A percentile compares a stretch with the other conserved stretches of the same genome.
Conservation (phyloP, 805 yeast species). For the Lipomyces sp. region DNA sequence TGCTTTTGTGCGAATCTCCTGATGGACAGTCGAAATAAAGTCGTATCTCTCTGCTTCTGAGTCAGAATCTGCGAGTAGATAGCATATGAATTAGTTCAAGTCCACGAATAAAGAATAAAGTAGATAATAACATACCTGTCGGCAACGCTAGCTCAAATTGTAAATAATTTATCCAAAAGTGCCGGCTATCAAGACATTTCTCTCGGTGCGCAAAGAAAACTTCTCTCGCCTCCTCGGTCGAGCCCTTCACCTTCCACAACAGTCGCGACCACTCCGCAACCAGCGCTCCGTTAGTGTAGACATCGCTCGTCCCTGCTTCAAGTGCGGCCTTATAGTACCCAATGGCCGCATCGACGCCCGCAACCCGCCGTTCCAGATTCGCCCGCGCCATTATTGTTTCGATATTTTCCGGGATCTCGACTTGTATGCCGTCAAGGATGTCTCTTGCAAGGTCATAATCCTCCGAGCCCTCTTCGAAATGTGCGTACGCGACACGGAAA, state of each 20-base stretch:
- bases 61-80: slow-evolving; percentile 10
- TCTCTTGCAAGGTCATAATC: slow-evolving; percentile 32
- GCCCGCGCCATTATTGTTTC: slow-evolving; percentile 34
- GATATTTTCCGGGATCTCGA: slow-evolving; percentile 33
- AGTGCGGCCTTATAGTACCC: slow-evolving; percentile 17
- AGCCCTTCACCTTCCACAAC: slow-evolving; percentile 28
- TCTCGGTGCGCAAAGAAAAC: slow-evolving; percentile 29
- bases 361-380: slow-evolving; percentile 31
- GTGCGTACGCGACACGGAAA: slow-evolving; percentile 36
- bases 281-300: slow-evolving; percentile 27
- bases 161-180: slow-evolving; percentile 38
- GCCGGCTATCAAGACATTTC: slow-evolving; percentile 29
- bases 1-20: slow-evolving; percentile 29
- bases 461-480: slow-evolving; percentile 34
- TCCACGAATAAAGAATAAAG: too few relatives aligned
- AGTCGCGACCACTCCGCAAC: slow-evolving; percentile 31
- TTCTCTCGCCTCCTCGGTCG: slow-evolving; percentile 30
- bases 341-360: slow-evolving; percentile 24
- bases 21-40: slow-evolving; percentile 15
- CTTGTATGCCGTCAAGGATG: slow-evolving; percentile 32
- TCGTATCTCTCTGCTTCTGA: slow-evolving; percentile 10
- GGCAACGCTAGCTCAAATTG: slow-evolving; percentile 35
- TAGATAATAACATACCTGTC: slow-evolving; percentile 12
- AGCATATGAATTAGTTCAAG: too few relatives aligned
- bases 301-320: slow-evolving; percentile 10